A percentile compares a stretch with the other conserved stretches of the same genome.
phyloP scores from a whole-genome alignment of 208 protist species.

The Trypanosoma mega region DNA sequence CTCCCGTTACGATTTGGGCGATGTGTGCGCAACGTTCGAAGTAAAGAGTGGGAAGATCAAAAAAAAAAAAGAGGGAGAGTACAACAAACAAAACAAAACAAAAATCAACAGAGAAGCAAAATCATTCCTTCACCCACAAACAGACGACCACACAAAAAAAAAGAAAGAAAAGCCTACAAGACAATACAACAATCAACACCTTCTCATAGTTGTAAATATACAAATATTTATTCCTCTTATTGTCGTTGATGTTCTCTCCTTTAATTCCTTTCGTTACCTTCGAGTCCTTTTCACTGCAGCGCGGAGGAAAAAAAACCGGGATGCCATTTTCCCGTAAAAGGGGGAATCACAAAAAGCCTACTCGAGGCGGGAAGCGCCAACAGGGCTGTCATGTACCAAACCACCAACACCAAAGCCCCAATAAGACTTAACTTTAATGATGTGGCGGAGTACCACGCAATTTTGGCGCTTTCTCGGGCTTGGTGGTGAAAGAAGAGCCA shows the following conservation, averaged over 20 bases:
- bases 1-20: too few species aligned
- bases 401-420: constrained; percentile 17
- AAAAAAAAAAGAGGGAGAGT: constrained; percentile 4
- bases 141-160: neutral
- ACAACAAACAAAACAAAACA: constrained; percentile 2
- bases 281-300: too few species aligned
- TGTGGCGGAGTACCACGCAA: constrained; percentile 28
- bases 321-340: constrained; percentile 24
- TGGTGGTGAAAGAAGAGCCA: constrained; percentile 34
- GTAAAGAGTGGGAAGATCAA: too few species aligned
- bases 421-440: constrained; percentile 24
- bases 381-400: constrained; percentile 29
- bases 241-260: too few species aligned
- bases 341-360: constrained; percentile 33
- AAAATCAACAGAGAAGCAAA: neutral
- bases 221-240: too few species aligned
- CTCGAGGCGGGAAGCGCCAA: constrained; percentile 24
- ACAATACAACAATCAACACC: neutral
- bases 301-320: constrained; percentile 3
- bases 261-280: too few species aligned
- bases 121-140: neutral
- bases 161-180: too few species aligned
- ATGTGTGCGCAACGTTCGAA: too few species aligned
- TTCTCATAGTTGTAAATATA: too few species aligned
- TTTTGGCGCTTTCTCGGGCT: neutral